Conservation (phyloP, 2,329 filamentous ascomycete genomes). For the Phialocephala sp. region DNA sequence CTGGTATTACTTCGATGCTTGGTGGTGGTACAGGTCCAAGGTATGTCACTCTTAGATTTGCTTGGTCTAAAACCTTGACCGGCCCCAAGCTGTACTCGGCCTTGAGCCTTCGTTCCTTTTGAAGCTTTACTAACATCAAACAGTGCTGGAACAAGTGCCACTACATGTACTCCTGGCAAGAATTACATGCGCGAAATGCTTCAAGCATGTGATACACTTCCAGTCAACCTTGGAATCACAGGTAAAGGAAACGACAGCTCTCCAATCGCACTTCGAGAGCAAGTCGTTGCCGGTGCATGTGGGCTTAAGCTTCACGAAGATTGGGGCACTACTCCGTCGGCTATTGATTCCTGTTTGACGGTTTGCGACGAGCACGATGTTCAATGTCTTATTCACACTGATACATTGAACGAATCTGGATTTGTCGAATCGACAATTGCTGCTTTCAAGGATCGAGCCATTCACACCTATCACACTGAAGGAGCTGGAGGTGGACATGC, state of each 20-base stretch:
- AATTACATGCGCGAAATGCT: constrained; percentile 88
- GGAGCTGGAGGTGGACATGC: constrained; percentile 94
- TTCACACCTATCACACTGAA: constrained; percentile 97
- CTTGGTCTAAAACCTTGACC: no score
- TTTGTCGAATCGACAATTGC: constrained; percentile 90
- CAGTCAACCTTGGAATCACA: constrained; percentile 88
- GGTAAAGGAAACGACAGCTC: constrained; percentile 91
- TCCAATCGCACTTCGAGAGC: constrained; percentile 73
- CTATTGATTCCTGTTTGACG: constrained; percentile 83
- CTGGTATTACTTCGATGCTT: constrained; percentile 88
- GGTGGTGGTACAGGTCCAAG: constrained; percentile 93
- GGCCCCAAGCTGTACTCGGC: no score
- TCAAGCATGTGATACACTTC: constrained; percentile 80
- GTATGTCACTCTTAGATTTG: constrained; percentile 51
- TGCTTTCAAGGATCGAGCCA: constrained; percentile 85
- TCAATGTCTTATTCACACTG: constrained; percentile 93
- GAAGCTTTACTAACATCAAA: constrained; percentile 18
- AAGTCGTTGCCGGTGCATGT: constrained; percentile 82
- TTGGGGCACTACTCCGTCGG: constrained; percentile 90
- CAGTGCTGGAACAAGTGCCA: constrained; percentile 86
- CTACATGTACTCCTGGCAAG: constrained; percentile 88
- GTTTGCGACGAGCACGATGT: constrained; percentile 93
- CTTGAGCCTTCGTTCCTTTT: neutral
- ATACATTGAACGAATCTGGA: constrained; percentile 96
- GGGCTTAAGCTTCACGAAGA: constrained; percentile 96